Evolutionary conservation across 2,329 filamentous ascomycete genomes (phyloP).

Genomic region (Rasamsonia emersonii): DNA sequence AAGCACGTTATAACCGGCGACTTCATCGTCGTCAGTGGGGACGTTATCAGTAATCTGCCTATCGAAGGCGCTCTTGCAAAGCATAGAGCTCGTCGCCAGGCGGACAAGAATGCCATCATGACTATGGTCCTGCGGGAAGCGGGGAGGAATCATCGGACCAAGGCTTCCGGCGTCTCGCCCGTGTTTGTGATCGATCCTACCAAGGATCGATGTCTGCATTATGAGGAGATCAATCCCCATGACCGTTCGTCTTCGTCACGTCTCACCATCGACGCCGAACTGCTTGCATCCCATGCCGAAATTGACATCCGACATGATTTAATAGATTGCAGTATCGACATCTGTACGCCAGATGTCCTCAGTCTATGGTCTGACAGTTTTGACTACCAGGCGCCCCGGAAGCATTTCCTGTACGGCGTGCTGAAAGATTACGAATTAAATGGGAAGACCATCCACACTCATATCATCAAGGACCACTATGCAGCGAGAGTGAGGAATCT

Average conservation of each 20-base stretch:
- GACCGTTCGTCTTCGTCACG: slow-evolving; percentile 46
- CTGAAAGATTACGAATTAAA: slow-evolving; percentile 96
- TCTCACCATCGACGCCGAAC: slow-evolving; percentile 65
- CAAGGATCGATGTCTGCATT: slow-evolving; percentile 78
- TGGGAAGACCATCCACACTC: slow-evolving; percentile 89
- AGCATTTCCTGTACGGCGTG: slow-evolving; percentile 84
- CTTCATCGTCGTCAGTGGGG: slow-evolving; percentile 86
- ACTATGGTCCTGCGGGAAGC: slow-evolving; percentile 82
- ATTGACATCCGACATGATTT: slow-evolving; percentile 79
- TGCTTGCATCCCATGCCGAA: slow-evolving; percentile 65
- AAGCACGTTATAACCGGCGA: slow-evolving; percentile 78
- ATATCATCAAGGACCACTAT: slow-evolving; percentile 76
- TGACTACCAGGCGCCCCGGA: slow-evolving; percentile 83
- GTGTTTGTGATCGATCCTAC: slow-evolving; percentile 79
- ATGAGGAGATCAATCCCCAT: slow-evolving; percentile 74
- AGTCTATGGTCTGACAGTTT: slow-evolving; percentile 97
- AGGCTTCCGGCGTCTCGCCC: slow-evolving; percentile 64
- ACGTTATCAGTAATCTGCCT: slow-evolving; percentile 80
- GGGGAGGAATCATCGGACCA: slow-evolving; percentile 66
- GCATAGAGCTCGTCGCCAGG: slow-evolving; percentile 70
- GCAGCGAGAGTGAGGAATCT: slow-evolving; percentile 78
- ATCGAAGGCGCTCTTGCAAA: slow-evolving; percentile 70
- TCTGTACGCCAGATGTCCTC: slow-evolving; percentile 91
- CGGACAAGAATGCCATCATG: slow-evolving; percentile 95
- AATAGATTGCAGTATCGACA: slow-evolving; percentile 91